Conservation (phyloP, 257 asterid species). For the Capsicum rhomboideum region DNA sequence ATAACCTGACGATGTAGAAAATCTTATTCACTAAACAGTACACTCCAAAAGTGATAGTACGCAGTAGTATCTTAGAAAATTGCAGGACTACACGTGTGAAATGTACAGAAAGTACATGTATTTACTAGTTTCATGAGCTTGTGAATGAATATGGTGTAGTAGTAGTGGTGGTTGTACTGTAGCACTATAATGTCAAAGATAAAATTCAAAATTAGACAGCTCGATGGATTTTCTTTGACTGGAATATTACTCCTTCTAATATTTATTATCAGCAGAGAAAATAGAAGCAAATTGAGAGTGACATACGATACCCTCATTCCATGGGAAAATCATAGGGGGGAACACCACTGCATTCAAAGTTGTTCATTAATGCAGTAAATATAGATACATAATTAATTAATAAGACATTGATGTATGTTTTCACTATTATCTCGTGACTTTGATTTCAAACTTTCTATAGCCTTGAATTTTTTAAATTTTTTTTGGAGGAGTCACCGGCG, state of each 20-base stretch:
- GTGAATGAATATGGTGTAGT: no score
- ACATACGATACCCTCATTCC: neutral
- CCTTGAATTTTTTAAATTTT: no score
- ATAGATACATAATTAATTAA: neutral
- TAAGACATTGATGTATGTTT: neutral
- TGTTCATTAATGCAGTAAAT: neutral
- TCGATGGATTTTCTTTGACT: neutral
- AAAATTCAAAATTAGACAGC: neutral
- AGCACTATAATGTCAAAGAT: no score
- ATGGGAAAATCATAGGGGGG: neutral
- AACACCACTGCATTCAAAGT: neutral
- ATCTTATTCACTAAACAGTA: no score
- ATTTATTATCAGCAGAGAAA: neutral
- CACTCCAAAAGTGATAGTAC: no score
- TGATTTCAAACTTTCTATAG: neutral
- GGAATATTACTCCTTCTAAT: neutral
- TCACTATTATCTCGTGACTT: slow-evolving; percentile 3
- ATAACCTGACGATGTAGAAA: no score
- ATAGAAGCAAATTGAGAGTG: neutral
- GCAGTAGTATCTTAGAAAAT: no score
- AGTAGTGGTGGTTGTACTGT: no score
- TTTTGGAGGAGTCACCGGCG: no score
- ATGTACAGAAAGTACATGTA: no score
- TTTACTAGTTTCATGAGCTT: no score
- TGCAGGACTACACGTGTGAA: no score